phyloP scores from a whole-genome alignment of 176 grass and related monocot species.

The Triticum aestivum region DNA sequence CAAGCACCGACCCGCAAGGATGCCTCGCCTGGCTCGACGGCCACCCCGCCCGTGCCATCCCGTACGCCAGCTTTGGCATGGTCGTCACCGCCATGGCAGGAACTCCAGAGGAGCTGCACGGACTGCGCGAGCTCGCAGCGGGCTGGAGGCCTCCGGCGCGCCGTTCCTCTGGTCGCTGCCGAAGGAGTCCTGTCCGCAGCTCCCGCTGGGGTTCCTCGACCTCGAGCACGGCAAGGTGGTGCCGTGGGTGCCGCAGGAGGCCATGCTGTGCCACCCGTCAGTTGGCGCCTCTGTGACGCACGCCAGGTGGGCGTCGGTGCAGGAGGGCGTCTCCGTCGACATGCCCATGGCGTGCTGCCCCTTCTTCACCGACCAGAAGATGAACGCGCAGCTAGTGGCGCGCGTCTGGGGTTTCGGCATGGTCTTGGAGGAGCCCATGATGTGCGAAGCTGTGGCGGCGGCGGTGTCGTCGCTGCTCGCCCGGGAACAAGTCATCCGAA shows the following conservation, averaged over 20 bases:
- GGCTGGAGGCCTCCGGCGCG: slow-evolving; percentile 27
- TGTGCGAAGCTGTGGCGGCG: not conserved
- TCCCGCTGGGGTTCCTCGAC: not conserved
- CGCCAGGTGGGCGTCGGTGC: too few species aligned
- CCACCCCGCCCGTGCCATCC: not conserved
- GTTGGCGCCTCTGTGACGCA: too few species aligned
- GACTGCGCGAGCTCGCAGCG: slow-evolving; percentile 11
- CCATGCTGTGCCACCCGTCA: too few species aligned
- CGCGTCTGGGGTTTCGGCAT: too few species aligned
- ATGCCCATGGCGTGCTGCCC: too few species aligned
- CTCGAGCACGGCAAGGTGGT: too few species aligned
- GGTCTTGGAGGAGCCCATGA: not conserved
- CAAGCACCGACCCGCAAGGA: slow-evolving; percentile 8
- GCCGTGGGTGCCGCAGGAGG: too few species aligned
- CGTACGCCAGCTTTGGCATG: slow-evolving; percentile 54
- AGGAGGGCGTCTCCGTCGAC: too few species aligned
- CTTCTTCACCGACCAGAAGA: too few species aligned
- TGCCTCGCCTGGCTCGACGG: slow-evolving; percentile 53
- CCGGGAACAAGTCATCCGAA: too few species aligned
- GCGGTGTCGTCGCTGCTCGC: not conserved
- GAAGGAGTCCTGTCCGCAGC: not conserved
- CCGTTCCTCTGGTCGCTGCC: not conserved
- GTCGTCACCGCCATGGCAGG: not conserved
- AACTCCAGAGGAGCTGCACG: slow-evolving; percentile 15
- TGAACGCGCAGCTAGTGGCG: too few species aligned